Conservation (phyloP, 768 basidiomycete genomes). For the Cyclocybe aegerita region DNA sequence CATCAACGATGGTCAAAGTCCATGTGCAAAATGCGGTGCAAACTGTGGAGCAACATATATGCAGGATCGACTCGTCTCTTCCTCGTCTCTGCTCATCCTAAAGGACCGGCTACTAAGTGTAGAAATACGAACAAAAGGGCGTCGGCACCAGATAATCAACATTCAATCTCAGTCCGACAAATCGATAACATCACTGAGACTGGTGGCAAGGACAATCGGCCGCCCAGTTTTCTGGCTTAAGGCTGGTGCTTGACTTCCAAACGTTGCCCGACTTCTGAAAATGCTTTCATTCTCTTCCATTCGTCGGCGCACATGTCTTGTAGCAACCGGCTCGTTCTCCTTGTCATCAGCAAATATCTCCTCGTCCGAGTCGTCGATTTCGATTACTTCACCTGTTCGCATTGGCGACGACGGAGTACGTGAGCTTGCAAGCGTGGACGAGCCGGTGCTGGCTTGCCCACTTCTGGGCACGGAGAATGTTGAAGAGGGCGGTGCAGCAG, state of each 20-base stretch:
- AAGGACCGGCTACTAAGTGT: not conserved
- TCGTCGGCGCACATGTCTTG: constrained; percentile 48
- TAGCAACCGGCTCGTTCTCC: constrained; percentile 57
- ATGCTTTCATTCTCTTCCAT: constrained; percentile 18
- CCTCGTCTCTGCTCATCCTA: not conserved
- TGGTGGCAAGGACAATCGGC: constrained; percentile 18
- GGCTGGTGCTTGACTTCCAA: constrained; percentile 1
- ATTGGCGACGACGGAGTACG: too few relatives aligned
- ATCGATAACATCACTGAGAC: constrained; percentile 52
- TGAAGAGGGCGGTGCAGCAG: not conserved
- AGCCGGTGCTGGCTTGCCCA: too few relatives aligned
- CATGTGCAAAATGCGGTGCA: too few relatives aligned
- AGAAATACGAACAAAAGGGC: not conserved
- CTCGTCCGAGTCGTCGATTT: constrained; percentile 36
- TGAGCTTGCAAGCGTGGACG: too few relatives aligned
- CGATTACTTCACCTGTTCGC: constrained; percentile 30
- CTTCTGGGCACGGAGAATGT: not conserved
- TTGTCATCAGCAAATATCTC: constrained; percentile 54
- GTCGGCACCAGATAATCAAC: not conserved
- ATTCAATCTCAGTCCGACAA: constrained; percentile 42
- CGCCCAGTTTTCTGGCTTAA: constrained; percentile 16
- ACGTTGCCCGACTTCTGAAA: not conserved
- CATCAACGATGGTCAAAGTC: too few relatives aligned
- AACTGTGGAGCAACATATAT: too few relatives aligned
- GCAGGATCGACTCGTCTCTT: too few relatives aligned